phyloP scores from a whole-genome alignment of 345 rosid genomes.

The Euphorbia lathyris region DNA sequence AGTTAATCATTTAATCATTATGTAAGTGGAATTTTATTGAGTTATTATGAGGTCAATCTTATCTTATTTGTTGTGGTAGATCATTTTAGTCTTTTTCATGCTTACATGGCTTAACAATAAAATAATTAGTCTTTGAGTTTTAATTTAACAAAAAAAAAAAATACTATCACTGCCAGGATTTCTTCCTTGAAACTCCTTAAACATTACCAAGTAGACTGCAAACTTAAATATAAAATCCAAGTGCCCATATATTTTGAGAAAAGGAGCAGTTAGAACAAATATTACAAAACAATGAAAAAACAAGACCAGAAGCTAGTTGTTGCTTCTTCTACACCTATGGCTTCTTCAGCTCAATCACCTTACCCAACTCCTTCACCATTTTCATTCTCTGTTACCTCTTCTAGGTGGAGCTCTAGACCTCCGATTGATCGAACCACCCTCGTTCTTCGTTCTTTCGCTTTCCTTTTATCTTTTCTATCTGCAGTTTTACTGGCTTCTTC shows the following conservation, averaged over 20 bases:
- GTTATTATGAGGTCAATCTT: no score
- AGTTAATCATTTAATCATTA: no score
- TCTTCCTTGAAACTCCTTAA: slow-evolving; percentile 21
- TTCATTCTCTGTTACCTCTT: slow-evolving; percentile 45
- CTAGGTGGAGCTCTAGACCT: slow-evolving; percentile 38
- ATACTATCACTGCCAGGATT: background rate
- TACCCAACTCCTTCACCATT: slow-evolving; percentile 64
- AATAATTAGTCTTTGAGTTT: slow-evolving; percentile 4
- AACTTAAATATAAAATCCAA: background rate
- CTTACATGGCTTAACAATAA: slow-evolving; percentile 7
- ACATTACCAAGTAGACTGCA: background rate
- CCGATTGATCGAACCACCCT: slow-evolving; percentile 32
- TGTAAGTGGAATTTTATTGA: no score
- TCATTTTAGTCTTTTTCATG: background rate
- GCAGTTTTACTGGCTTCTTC: slow-evolving; percentile 55
- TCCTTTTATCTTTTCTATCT: slow-evolving; percentile 56
- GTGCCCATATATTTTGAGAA: background rate
- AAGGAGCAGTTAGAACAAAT: slow-evolving; percentile 10
- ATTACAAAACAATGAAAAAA: slow-evolving; percentile 26
- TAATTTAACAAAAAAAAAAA: background rate
- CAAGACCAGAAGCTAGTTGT: slow-evolving; percentile 30
- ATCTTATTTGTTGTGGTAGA: no score
- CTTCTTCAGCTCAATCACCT: slow-evolving; percentile 29
- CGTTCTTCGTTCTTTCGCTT: slow-evolving; percentile 46
- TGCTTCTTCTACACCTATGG: slow-evolving; percentile 34